A percentile compares a stretch with the other conserved stretches of the same genome.
These are phyloP conservation scores for Solanum pinnatisectum DNA, from an alignment of 257 asterid species.

Conservation along the genomic window DNA sequence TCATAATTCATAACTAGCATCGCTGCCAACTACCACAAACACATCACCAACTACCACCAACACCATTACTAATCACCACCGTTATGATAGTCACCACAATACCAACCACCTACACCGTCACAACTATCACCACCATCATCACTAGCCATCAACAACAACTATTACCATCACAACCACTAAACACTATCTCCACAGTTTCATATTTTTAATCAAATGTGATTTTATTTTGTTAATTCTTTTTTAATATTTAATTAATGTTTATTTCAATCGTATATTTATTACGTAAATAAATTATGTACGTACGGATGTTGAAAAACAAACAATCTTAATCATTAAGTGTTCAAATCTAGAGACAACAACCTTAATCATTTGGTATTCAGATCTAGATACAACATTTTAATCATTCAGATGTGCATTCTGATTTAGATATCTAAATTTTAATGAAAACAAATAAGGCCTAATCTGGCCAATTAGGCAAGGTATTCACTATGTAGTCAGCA, in stretches of 20 bases:
- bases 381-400: background rate
- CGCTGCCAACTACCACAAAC: background rate
- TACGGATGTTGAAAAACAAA: background rate
- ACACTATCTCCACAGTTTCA: background rate
- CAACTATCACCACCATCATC: background rate
- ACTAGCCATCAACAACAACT: background rate
- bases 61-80: background rate
- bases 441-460: background rate
- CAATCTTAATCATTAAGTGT: background rate
- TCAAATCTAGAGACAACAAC: too few species aligned
- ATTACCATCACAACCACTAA: background rate
- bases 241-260: background rate
- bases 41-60: too few species aligned
- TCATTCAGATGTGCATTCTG: too few species aligned
- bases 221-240: background rate
- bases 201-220: background rate
- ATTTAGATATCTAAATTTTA: too few species aligned
- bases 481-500: background rate
- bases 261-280: too few species aligned
- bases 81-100: background rate
- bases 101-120: background rate
- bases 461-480: background rate
- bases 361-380: too few species aligned
- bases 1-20: background rate
- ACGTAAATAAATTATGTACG: background rate